Evolutionary conservation across 208 protist genomes (phyloP).

Genomic region (Crithidia thermophila): DNA sequence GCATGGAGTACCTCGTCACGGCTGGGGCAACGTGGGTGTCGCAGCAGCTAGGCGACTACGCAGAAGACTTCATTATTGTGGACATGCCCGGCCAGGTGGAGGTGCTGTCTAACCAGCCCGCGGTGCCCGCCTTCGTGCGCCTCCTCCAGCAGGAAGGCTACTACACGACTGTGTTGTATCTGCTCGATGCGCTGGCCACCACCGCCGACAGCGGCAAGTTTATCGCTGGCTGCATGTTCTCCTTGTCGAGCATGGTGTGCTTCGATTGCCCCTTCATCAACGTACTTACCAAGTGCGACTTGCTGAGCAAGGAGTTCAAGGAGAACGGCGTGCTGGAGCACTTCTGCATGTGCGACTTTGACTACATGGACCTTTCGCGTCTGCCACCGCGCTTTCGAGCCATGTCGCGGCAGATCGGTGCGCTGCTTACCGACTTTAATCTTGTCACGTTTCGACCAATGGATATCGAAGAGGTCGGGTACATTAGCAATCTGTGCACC

Average conservation of each 20-base stretch:
- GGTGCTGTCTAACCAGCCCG: conserved; percentile 97
- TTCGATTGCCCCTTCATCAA: conserved; percentile 94
- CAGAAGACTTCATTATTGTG: conserved; percentile 97
- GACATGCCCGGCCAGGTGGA: conserved; percentile 99
- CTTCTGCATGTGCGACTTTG: conserved; percentile 91
- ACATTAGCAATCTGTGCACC: conserved; percentile 72
- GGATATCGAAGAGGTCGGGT: conserved; percentile 70
- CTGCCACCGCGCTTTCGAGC: conserved; percentile 64
- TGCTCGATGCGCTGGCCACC: conserved; percentile 84
- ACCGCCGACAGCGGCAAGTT: conserved; percentile 91
- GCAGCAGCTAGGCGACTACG: conserved; percentile 93
- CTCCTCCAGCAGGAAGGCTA: conserved; percentile 86
- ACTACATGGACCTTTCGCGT: conserved; percentile 72
- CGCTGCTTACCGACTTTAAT: conserved; percentile 80
- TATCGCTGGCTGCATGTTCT: conserved; percentile 89
- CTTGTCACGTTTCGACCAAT: conserved; percentile 86
- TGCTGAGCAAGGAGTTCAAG: conserved; percentile 73
- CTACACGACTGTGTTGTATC: conserved; percentile 82
- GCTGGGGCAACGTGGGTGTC: conserved; percentile 94
- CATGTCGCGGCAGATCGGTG: conserved; percentile 72
- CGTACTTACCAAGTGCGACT: conserved; percentile 91
- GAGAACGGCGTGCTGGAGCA: conserved; percentile 74
- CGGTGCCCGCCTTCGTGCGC: conserved; percentile 87
- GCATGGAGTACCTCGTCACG: conserved; percentile 98
- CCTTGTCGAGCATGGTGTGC: conserved; percentile 90